Evolutionary conservation across 306 rosid species (phyloP), one percentile per base, ranked within the genome.

Genomic region (Quercus glauca): DNA sequence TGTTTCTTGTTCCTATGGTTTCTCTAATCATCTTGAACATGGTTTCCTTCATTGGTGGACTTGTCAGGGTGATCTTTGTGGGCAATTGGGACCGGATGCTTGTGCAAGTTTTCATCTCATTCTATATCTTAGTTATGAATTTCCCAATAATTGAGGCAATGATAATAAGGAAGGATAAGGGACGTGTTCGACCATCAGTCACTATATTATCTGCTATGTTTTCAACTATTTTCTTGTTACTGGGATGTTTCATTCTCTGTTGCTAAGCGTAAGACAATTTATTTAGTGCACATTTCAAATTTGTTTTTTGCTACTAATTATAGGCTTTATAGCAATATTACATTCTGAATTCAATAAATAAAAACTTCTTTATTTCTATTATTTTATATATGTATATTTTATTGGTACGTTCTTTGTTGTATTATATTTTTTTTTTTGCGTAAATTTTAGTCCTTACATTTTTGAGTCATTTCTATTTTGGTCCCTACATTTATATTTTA

Each of bases 1-100:
- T 77, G 63, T 91, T 91, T 75, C 83, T 91, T 20, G 86, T 60
- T 79, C 98, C 97, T 23, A 51, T 88, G 91, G 81, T 83, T 20
- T 25, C 76, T n/a, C 60, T 91, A 17, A 57, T 90, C 60, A 77
- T 83, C 74, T 64, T 84, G 67, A 91, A 88, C 82, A 26, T 84
- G 67, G 81, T 25, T 14, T 80, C 93, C 35, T 73, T 93, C 12
- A 6, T 80, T 1, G 87, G 82, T 37, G 91, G 94, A 73, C 51
- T 87, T 18, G 55, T 61, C 25, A 78, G 88, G 63, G 82, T 78
- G 60, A 13, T 84, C 26, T 69, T 61, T 71, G 71, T 68, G 19
- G 87, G 84, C 78, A 73, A 73, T 41, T 79, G 81, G 76, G 79
- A 82, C 76, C 75, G 52, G 55, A 76, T 84, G 86, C 79, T 82